Base-by-base conservation (phyloP, 257 asterid genomes). In the Fraxinus cuspidata region DNA sequence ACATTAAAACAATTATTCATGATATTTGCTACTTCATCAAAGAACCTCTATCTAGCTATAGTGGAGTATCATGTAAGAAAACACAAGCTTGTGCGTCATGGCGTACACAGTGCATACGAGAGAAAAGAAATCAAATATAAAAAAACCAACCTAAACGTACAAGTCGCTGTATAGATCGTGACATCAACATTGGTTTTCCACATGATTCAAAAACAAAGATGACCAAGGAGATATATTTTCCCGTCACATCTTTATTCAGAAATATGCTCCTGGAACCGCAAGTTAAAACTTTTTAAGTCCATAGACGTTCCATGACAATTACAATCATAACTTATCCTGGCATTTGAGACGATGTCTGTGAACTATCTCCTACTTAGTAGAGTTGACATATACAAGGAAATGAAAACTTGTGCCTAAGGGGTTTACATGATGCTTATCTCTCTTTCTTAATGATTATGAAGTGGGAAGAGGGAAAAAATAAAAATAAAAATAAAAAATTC, bases 401-500 rank as follows among this genome's bases (percentile, higher is more conserved):
- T 5, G 18, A 51, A 51, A 51, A 2, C 7, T 51, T 15, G 21
- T 18, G 25, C 21, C 23, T 51, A 23, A 51, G n/a, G 6, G 18
- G 18, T 13, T 47, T 12, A 16, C 2, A 21, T 19, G 32, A 37
- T 19, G 44, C 51, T 51, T 5, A 9, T 44, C 16, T 58, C 23
- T 79, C 47, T 28, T 5, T 74, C 68, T 68, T 47, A 74, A 7
- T 6, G 47, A 16, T 18, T 12, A 70, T 68, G 40, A 53, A 27
- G 10, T 49, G 75, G 74, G 74, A 42, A 80, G 34, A 11, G 7
- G 47, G 47, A 42, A 9, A n/a, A n/a, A n/a, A n/a, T n/a, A 81
- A 38, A 71, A 5, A 44, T 13, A 58, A 74, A 77, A 82, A 31
- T 70, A 29, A 63, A 53, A 47, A 76, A 74, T 16, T 74, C 37